phyloP scores from a whole-genome alignment of 2,329 filamentous ascomycete species.

The Xylariaceae sp. region DNA sequence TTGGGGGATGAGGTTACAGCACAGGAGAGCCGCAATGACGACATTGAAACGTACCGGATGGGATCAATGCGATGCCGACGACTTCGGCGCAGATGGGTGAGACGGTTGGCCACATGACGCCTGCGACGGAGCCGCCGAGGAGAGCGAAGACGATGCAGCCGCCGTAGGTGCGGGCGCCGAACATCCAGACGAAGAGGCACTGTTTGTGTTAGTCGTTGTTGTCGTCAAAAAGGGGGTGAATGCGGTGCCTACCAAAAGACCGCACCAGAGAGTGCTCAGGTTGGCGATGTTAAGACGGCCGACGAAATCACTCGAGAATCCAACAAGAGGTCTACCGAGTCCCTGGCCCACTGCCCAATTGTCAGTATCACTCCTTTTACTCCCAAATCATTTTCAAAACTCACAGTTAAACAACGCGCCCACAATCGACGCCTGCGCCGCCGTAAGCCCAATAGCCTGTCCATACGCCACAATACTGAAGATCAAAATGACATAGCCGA shows the following conservation, averaged over 20 bases:
- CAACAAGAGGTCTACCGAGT: constrained; percentile 65
- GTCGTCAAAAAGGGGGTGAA: not conserved
- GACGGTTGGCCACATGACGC: constrained; percentile 65
- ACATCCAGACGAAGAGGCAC: constrained; percentile 67
- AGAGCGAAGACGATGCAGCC: constrained; percentile 67
- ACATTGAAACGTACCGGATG: constrained; percentile 44
- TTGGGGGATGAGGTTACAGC: not conserved
- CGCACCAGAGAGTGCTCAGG: constrained; percentile 58
- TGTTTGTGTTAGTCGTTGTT: not conserved
- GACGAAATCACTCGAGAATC: constrained; percentile 63
- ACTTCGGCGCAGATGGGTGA: constrained; percentile 69
- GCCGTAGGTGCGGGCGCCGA: constrained; percentile 57
- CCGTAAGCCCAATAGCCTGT: constrained; percentile 58
- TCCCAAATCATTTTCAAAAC: not conserved
- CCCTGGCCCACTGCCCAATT: constrained; percentile 47
- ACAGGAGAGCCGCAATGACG: not conserved
- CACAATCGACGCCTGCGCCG: constrained; percentile 63
- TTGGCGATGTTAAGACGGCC: constrained; percentile 70
- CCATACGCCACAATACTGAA: constrained; percentile 74
- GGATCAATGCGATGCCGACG: constrained; percentile 63
- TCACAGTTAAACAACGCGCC: constrained; percentile 68
- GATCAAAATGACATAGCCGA: constrained; percentile 71
- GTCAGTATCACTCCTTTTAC: not conserved
- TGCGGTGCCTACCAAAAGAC: constrained; percentile 43
- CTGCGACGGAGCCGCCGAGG: constrained; percentile 60